Conservation (phyloP, 139 green algal genomes). For the Chlamydomonas eustigma region DNA sequence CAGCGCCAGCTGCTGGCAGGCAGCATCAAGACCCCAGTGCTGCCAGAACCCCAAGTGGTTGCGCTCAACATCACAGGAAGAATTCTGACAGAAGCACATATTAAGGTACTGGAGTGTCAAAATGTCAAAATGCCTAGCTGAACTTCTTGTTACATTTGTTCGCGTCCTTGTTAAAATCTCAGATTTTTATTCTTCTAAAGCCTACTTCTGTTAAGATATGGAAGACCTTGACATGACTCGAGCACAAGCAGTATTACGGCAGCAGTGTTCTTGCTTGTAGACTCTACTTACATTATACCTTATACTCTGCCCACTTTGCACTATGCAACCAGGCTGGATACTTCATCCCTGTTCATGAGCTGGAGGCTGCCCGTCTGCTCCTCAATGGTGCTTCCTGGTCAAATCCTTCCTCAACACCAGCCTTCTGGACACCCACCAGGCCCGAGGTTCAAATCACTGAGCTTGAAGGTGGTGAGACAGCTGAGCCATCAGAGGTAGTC, state of each 20-base stretch:
- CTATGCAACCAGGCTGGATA: slow-evolving; percentile 8
- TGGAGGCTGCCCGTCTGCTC: neutral
- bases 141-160: too few species aligned
- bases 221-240: too few species aligned
- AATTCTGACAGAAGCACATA: slow-evolving; percentile 21
- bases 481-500: neutral
- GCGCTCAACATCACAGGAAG: slow-evolving; percentile 19
- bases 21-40: neutral
- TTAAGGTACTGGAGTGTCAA: slow-evolving; percentile 17
- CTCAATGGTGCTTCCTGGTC: slow-evolving; percentile 26
- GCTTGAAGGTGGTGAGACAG: neutral
- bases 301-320: too few species aligned
- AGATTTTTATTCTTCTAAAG: too few species aligned
- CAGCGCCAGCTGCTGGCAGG: neutral
- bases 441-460: too few species aligned
- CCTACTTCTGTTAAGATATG: too few species aligned
- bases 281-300: too few species aligned
- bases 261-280: too few species aligned
- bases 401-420: neutral
- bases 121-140: too few species aligned
- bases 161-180: too few species aligned
- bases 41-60: slow-evolving; percentile 29
- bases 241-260: too few species aligned
- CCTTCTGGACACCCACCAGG: slow-evolving; percentile 14
- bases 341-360: slow-evolving; percentile 30